These are phyloP conservation scores for Heracleum sosnowskyi DNA, from an alignment of 129 eudicot species.

Conservation along the genomic window DNA sequence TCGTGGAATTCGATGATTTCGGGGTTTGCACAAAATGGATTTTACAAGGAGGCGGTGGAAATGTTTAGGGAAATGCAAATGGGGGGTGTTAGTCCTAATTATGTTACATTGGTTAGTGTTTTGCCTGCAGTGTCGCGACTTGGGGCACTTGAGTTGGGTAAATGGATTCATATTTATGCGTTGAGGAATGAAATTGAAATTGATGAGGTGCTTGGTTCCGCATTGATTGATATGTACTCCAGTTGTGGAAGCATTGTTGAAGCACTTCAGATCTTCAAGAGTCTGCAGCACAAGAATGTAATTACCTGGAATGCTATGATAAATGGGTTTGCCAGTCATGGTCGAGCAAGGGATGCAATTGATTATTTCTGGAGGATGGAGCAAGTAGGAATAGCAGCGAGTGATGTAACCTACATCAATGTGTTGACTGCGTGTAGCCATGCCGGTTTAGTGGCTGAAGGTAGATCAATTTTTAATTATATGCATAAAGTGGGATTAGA, in stretches of 20 bases:
- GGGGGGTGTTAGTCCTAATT: constrained; percentile 30
- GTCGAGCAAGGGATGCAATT: constrained; percentile 35
- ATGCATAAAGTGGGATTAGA: constrained; percentile 32
- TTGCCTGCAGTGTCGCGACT: constrained; percentile 36
- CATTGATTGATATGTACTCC: constrained; percentile 50
- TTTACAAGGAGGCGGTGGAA: constrained; percentile 27
- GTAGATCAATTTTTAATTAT: constrained; percentile 30
- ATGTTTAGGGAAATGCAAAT: constrained; percentile 44
- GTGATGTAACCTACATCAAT: constrained; percentile 38
- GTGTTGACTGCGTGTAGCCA: constrained; percentile 53
- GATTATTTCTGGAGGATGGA: constrained; percentile 30
- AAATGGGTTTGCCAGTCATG: constrained; percentile 45
- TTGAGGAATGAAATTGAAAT: constrained; percentile 23
- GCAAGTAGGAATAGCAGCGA: constrained; percentile 23
- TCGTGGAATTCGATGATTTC: constrained; percentile 52
- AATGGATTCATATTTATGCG: constrained; percentile 42
- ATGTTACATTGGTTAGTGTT: constrained; percentile 36
- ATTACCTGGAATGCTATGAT: constrained; percentile 56
- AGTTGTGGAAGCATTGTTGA: constrained; percentile 52
- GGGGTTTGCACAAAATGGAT: constrained; percentile 45
- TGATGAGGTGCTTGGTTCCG: constrained; percentile 46
- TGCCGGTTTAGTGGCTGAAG: constrained; percentile 46
- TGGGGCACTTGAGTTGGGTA: constrained; percentile 46
- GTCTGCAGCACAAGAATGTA: constrained; percentile 29
- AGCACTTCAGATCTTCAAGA: constrained; percentile 39